Base-by-base conservation (phyloP, 2,329 filamentous ascomycete species). In the Ophiostoma montium region DNA sequence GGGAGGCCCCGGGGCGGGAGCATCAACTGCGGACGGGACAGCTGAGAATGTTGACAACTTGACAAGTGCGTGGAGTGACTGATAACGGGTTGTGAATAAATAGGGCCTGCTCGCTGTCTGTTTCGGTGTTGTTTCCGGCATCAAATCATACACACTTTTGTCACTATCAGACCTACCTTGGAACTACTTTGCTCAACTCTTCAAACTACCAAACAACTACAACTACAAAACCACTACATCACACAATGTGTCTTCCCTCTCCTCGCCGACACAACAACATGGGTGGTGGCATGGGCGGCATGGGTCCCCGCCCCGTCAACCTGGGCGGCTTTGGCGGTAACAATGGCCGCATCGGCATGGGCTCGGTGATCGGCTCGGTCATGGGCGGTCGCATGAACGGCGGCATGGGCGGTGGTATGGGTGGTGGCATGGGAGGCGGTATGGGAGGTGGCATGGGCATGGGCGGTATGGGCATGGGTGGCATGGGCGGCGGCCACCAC, bases 281-380 rank as follows among this genome's bases (percentile, higher is more conserved):
- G 23, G 23, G 23, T 27, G 23, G 23, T 8, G 23, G 23, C 23
- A 38, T 38, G 39, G 39, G 39, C 15, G 21, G 21, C 23, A 15
- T n/a, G 21, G 48, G 23, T 15, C 48, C 48, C 12, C 49, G 41
- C 11, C 49, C 46, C 9, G 33, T 48, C 15, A 48, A 45, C 23
- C 35, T 51, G 18, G 27, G 39, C 39, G 21, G 36, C 36, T 39
- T 39, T 12, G 36, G 23, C 21, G 38, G 38, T 13, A 41, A 41
- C 38, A 42, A 30, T 15, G 39, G 44, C 36, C 43, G 19, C 49
- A 36, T 21, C 19, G 23, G 39, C 21, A 42, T 42, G 39, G 39
- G 39, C 23, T 27, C 23, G 23, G 8, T 27, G 23, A 27, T 27
- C 7, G 42, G 42, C 1, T 21, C 39, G 18, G 10, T 8, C 13